Evolutionary conservation across 1,284 basidiomycete genomes (phyloP).

Genomic region (Ceratorhiza oryzae-sativae): DNA sequence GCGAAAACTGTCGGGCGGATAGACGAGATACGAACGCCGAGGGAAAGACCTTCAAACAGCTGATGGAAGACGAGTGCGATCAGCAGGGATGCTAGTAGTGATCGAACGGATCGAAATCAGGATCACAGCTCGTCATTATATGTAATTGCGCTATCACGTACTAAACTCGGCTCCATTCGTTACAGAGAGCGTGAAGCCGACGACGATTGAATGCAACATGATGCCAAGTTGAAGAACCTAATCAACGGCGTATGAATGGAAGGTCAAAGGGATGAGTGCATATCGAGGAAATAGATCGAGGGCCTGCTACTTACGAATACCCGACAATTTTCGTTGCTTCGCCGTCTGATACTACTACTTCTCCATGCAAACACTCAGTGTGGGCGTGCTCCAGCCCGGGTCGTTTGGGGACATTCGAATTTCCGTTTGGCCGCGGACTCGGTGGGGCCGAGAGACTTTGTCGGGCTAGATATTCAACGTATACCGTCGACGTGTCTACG

Average conservation of each 20-base stretch:
- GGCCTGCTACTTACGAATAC: constrained; percentile 39
- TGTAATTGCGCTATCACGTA: constrained; percentile 51
- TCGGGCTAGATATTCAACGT: constrained; percentile 59
- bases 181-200: constrained; percentile 43
- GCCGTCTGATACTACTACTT: constrained; percentile 18
- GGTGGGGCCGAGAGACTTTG: constrained; percentile 7
- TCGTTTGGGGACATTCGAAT: constrained; percentile 25
- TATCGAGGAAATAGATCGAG: neutral
- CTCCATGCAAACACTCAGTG: constrained; percentile 32
- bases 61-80: constrained; percentile 80
- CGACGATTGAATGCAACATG: constrained; percentile 44
- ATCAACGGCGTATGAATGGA: neutral
- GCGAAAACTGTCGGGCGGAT: constrained; percentile 56
- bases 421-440: neutral
- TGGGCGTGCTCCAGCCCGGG: constrained; percentile 33
- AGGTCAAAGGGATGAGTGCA: neutral
- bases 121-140: constrained; percentile 20
- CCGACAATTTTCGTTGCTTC: constrained; percentile 42
- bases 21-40: constrained; percentile 76
- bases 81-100: constrained; percentile 65
- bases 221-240: constrained; percentile 45
- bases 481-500: constrained; percentile 72
- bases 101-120: constrained; percentile 14
- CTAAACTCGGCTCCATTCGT: constrained; percentile 71
- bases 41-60: constrained; percentile 77